Percentiles rank a stretch among this genome's conserved stretches.
phyloP scores from a whole-genome alignment of 805 yeast species.

The Ogataea ganodermae region DNA sequence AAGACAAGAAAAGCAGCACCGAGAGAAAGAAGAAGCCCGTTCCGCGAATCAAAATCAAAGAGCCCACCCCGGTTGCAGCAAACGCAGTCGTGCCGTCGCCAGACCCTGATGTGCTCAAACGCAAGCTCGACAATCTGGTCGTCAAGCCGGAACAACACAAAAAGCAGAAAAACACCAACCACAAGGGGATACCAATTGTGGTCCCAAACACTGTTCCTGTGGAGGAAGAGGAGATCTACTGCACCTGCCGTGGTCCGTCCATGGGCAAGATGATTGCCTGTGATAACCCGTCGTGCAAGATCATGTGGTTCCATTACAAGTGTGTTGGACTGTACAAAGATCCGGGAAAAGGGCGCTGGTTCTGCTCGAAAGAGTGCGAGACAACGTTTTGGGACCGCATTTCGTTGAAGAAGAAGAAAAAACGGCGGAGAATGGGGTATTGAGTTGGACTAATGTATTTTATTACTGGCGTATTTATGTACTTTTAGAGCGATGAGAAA shows the following conservation, averaged over 20 bases:
- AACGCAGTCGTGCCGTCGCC: not conserved
- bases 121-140: constrained; percentile 3
- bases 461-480: not conserved
- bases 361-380: constrained; percentile 74
- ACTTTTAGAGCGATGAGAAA: constrained; percentile 1
- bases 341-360: constrained; percentile 82
- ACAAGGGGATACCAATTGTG: constrained; percentile 10
- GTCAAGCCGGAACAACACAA: constrained; percentile 5
- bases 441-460: constrained; percentile 3
- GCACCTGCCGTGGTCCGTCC: constrained; percentile 55
- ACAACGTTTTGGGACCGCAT: constrained; percentile 16
- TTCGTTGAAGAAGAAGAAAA: constrained; percentile 21
- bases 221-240: constrained; percentile 37
- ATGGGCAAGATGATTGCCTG: constrained; percentile 95
- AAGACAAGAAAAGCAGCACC: not conserved
- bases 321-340: constrained; percentile 90
- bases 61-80: not conserved
- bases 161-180: constrained; percentile 2
- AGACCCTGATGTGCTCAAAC: constrained; percentile 2
- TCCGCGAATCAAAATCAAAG: constrained; percentile 3
- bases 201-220: constrained; percentile 17
- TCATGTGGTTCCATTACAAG: constrained; percentile 95
- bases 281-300: constrained; percentile 84
- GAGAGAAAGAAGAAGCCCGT: not conserved
- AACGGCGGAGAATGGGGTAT: constrained; percentile 20